Conservation (phyloP, 768 basidiomycete species). For the Kwoniella heveanensis region DNA sequence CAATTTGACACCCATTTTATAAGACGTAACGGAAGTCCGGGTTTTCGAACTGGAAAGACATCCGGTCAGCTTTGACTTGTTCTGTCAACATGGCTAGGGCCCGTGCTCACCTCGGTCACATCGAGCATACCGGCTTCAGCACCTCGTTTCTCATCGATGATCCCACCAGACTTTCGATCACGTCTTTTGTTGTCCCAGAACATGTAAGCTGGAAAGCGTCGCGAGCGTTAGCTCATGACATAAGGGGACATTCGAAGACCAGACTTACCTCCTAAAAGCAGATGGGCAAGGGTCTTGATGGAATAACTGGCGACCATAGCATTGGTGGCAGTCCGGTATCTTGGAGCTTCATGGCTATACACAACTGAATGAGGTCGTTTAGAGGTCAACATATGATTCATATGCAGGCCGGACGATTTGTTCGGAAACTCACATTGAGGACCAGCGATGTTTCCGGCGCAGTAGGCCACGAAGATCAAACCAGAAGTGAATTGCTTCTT, state of each 20-base stretch:
- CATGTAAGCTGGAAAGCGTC: slow-evolving; percentile 54
- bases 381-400: slow-evolving; percentile 14
- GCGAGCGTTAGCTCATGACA: neutral
- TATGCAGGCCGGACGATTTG: neutral
- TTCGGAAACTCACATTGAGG: neutral
- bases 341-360: slow-evolving; percentile 29
- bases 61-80: neutral
- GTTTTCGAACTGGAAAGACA: neutral
- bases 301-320: slow-evolving; percentile 50
- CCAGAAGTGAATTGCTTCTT: slow-evolving; percentile 45
- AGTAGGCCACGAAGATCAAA: slow-evolving; percentile 51
- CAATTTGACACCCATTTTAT: neutral
- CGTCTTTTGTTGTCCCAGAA: slow-evolving; percentile 51
- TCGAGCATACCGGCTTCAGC: neutral
- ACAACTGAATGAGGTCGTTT: slow-evolving; percentile 26
- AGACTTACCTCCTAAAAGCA: slow-evolving; percentile 38
- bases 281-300: slow-evolving; percentile 35
- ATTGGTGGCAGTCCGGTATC: slow-evolving; percentile 48
- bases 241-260: no score
- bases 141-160: neutral
- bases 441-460: slow-evolving; percentile 24
- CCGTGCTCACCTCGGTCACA: neutral
- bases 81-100: neutral
- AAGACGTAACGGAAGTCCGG: neutral
- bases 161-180: slow-evolving; percentile 16